Base-by-base conservation (phyloP, 441 rosid genomes). In the Jatropha multifida region DNA sequence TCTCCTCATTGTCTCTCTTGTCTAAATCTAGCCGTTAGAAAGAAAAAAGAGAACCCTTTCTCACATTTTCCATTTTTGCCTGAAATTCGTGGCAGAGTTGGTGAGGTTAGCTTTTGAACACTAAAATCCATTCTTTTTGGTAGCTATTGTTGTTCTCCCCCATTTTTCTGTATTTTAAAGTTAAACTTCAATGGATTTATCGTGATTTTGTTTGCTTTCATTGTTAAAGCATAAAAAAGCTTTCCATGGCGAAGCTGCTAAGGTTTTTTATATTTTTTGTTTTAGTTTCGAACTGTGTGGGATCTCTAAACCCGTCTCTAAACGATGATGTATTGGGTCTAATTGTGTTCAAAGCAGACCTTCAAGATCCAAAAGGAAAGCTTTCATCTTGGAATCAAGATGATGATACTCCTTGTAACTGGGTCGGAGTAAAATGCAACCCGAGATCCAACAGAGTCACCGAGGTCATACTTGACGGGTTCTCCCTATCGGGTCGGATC, bases 271-370 rank as follows among this genome's bases (percentile, higher is more conserved):
- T 76, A 63, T 77, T 89, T 49, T 46, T 89, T 76, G 81, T 83
- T 77, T 76, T 82, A 8, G 46, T 82, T 71, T 79, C 83, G 26
- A 75, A 51, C 54, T 82, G 81, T 69, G 87, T 80, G 79, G 86
- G 88, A 83, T 87, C 97, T 83, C 84, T 90, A 69, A 89, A 85
- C 82, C 97, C 97, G 5, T 88, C 99, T 0, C 58, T 93, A 17
- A 91, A 93, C 85, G 99, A 95, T 76, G 99, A 95, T 77, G 93
- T 95, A 40, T 80, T 95, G 82, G 99, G 98, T 60, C 88, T 95
- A 66, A 92, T 95, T 51, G 94, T 92, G 60, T 93, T 95, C 88
- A 95, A 93, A 75, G 84, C 96, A 8, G 99, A 92, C n/a, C 92
- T 95, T 40, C 74, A 79, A 44, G 99, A 95, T 88, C 95, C 97